Evolutionary conservation across 805 yeast genomes (phyloP), one percentile per base, ranked within the genome.

Genomic region (Saccharomyces eubayanus): DNA sequence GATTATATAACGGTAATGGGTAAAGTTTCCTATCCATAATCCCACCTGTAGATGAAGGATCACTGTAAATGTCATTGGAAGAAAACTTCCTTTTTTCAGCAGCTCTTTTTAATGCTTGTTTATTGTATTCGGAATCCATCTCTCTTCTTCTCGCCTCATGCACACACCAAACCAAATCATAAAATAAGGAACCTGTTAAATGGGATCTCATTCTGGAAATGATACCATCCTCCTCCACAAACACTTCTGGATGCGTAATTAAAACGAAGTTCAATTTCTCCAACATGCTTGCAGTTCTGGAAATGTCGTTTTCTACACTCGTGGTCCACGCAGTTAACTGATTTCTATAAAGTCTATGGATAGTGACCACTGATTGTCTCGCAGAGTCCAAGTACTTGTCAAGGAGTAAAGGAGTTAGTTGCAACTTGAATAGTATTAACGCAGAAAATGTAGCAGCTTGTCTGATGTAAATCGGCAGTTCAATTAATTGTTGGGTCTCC

Each of bases 291-390:
- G 97, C 97, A 0, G 95, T 87, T 67, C 97, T 77, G 1, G 95
- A 85, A 31, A 91, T 86, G 70, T 91, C 97, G 71, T 89, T 90
- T 56, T 89, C 89, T 43, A 90, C 87, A 50, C 69, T 68, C 50
- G 85, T 87, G 58, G 87, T 84, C 97, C 97, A 91, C 6, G 96
- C 91, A 3, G 94, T 84, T 41, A 89, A 74, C 69, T 92, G 90
- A 65, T 91, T 91, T 69, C 97, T 77, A 67, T 82, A 88, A 47
- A 90, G 72, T 65, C 97, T 76, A 69, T 91, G 97, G 2, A 89
- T 95, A 0, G 97, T 91, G 12, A 91, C 97, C 62, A 91, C 87
- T 3, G 95, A 87, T 69, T 91, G 97, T 59, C 97, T 78, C 1
- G 96, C 91, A 30, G 95, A 85, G 62, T 89, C 96, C 46, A 89